Conservation (phyloP, 108 stramenopile species). For the Nitzschia sp. region DNA sequence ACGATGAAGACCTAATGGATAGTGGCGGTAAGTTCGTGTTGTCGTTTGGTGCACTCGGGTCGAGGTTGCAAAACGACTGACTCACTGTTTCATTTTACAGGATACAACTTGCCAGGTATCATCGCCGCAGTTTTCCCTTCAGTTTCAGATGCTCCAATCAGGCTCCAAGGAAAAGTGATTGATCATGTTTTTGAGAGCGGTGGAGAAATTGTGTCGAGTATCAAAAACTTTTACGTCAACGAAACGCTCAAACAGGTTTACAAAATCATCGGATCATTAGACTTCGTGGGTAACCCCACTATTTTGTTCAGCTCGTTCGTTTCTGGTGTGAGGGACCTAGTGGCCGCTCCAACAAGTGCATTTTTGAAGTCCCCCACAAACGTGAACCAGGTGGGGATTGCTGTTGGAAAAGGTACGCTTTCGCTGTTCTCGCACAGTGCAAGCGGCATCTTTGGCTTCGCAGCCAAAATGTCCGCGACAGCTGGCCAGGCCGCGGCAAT, state of each 20-base stretch:
- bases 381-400: slow-evolving; percentile 86
- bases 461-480: slow-evolving; percentile 69
- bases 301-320: slow-evolving; percentile 83
- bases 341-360: slow-evolving; percentile 85
- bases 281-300: slow-evolving; percentile 94
- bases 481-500: slow-evolving; percentile 65
- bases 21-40: slow-evolving; percentile 22
- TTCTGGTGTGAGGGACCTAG: slow-evolving; percentile 91
- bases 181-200: slow-evolving; percentile 68
- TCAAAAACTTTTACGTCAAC: slow-evolving; percentile 78
- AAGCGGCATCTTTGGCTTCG: slow-evolving; percentile 90
- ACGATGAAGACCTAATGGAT: slow-evolving; percentile 41
- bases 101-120: slow-evolving; percentile 30
- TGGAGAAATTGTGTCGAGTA: slow-evolving; percentile 55
- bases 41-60: not conserved
- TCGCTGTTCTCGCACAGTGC: slow-evolving; percentile 91
- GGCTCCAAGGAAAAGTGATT: slow-evolving; percentile 80
- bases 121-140: slow-evolving; percentile 53
- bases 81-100: not conserved
- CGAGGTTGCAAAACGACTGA: not conserved
- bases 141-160: slow-evolving; percentile 87
- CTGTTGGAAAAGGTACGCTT: slow-evolving; percentile 91
- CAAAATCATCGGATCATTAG: slow-evolving; percentile 92
- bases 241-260: slow-evolving; percentile 90
- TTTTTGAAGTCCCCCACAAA: slow-evolving; percentile 84